A percentile compares a stretch with the other conserved stretches of the same genome.
Evolutionary conservation across 805 yeast genomes (phyloP).

Genomic region (Wickerhamomyces rabaulensis): DNA sequence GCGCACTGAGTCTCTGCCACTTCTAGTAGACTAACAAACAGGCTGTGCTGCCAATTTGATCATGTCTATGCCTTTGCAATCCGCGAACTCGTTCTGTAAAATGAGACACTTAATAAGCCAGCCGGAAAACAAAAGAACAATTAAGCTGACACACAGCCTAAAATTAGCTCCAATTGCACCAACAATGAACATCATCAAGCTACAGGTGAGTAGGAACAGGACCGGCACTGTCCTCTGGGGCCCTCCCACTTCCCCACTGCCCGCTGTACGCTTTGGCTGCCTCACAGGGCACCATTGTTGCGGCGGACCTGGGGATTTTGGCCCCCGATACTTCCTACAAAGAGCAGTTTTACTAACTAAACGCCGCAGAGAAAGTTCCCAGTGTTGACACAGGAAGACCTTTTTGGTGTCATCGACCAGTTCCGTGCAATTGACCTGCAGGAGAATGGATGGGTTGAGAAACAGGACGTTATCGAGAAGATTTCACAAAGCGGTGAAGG

Average conservation of each 20-base stretch:
- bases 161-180: not conserved
- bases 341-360: not conserved
- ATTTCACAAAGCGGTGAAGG: slow-evolving; percentile 75
- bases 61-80: too few species aligned
- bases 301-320: not conserved
- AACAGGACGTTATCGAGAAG: slow-evolving; percentile 81
- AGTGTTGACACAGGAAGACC: slow-evolving; percentile 75
- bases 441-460: slow-evolving; percentile 93
- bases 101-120: too few species aligned
- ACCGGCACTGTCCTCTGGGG: too few species aligned
- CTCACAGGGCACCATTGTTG: not conserved
- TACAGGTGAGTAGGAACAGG: slow-evolving; percentile 47
- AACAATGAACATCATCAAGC: slow-evolving; percentile 58
- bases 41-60: too few species aligned
- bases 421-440: slow-evolving; percentile 83
- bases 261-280: too few species aligned
- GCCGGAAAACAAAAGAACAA: not conserved
- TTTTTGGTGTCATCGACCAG: slow-evolving; percentile 79
- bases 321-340: too few species aligned
- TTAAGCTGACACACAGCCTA: not conserved
- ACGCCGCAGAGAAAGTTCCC: slow-evolving; percentile 79
- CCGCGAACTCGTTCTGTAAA: too few species aligned
- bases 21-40: too few species aligned
- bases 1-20: too few species aligned
- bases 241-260: too few species aligned